Evolutionary conservation across 2,329 filamentous ascomycete species (phyloP), one percentile per base, ranked within the genome.

Genomic region (Rosellinia necatrix): DNA sequence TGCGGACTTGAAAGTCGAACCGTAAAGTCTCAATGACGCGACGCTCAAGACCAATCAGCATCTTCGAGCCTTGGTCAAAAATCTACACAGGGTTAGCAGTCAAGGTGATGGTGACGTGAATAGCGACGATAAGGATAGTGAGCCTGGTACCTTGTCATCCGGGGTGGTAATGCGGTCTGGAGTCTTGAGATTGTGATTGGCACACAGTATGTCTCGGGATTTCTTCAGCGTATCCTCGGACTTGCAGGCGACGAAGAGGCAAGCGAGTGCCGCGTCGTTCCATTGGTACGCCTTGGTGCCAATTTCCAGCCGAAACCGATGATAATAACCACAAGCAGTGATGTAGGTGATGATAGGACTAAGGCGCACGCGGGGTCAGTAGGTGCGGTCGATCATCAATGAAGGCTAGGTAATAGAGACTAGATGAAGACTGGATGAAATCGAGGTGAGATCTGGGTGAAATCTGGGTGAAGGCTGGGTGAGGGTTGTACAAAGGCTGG

Each of bases 211-310:
- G 61, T 99, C 94, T 55, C 85, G 86, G 3, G 91, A 96, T 77
- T 97, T 97, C 76, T 99, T 99, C 64, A 97, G 83, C 0, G 94
- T 99, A 72, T 99, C 94, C 74, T 99, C 94, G 41, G 96, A 92
- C 76, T 99, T 99, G 79, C 93, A 97, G 2, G 92, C 92, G 2
- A 92, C 90, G 68, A 97, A 93, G 7, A 99, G 78, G 21, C 91
- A 89, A 1, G 94, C 91, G 6, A 94, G 84, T 0, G 93, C 91
- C 1, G 91, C 92, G 70, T 97, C 93, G 72, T 91, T 75, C 62
- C 87, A 92, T 71, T 89, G 90, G 73, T 96, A 96, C 68, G 96
- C 92, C 62, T 80, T 85, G 64, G 92, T 91, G n/a, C 87, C 83
- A 68, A 96, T 92, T 41, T 88, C 84, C 49, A 97, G 81, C 27